A percentile compares a stretch with the other conserved stretches of the same genome.
These are phyloP conservation scores for Acanthamoeba castellanii DNA, from an alignment of 208 protist genomes.

Conservation along the genomic window DNA sequence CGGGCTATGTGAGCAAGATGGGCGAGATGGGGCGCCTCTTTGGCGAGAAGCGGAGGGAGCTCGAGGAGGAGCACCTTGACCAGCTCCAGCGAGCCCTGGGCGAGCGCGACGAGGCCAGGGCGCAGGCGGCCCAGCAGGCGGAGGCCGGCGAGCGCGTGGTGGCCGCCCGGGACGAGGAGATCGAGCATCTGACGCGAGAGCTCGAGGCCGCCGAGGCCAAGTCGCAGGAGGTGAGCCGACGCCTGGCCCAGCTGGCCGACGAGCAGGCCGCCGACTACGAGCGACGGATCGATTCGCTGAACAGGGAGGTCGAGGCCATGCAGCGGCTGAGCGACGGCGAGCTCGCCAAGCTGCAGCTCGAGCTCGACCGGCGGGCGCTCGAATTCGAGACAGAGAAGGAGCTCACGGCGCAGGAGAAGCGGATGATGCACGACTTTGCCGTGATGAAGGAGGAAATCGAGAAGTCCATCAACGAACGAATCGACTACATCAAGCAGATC, in stretches of 20 bases:
- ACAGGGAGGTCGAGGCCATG: not conserved
- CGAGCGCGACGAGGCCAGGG: too few species aligned
- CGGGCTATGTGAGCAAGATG: not conserved
- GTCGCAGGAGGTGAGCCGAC: too few species aligned
- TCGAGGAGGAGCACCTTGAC: not conserved
- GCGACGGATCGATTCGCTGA: not conserved
- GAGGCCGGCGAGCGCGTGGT: not conserved
- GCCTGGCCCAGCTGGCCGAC: not conserved
- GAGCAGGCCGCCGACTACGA: not conserved
- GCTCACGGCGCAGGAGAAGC: slow-evolving; percentile 2
- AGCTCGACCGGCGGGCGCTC: not conserved
- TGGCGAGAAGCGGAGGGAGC: not conserved
- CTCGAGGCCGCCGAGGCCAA: not conserved
- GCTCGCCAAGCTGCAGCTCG: not conserved
- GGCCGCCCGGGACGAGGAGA: not conserved
- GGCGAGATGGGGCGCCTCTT: not conserved
- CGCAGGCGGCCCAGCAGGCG: not conserved
- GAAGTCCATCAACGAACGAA: slow-evolving; percentile 32
- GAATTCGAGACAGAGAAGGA: slow-evolving; percentile 53
- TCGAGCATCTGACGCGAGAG: not conserved
- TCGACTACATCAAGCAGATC: slow-evolving; percentile 47
- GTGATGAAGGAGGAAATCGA: slow-evolving; percentile 1
- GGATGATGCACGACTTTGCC: not conserved
- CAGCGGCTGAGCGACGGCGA: not conserved
- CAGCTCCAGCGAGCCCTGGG: too few species aligned